These are phyloP conservation scores for Helicostylum pulchrum DNA, from an alignment of 192 early-diverging fungal genomes.

Conservation along the genomic window DNA sequence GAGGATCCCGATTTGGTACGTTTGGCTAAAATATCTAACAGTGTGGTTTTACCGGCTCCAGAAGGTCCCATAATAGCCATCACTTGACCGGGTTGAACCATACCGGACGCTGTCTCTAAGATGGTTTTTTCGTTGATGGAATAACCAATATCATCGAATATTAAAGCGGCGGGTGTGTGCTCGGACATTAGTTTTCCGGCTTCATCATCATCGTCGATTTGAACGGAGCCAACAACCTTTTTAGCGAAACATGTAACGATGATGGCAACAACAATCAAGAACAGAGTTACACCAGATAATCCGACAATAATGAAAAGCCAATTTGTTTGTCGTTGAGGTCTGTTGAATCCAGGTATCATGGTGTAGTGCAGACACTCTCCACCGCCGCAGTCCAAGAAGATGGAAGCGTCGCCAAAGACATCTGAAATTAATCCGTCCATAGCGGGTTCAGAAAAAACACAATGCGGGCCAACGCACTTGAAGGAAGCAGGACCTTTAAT, in stretches of 20 bases:
- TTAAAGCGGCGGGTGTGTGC: slow-evolving; percentile 63
- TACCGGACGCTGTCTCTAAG: slow-evolving; percentile 68
- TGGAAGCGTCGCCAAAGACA: slow-evolving; percentile 81
- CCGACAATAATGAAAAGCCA: slow-evolving; percentile 42
- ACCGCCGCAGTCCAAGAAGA: slow-evolving; percentile 72
- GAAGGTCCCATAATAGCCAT: slow-evolving; percentile 93
- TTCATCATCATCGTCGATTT: slow-evolving; percentile 57
- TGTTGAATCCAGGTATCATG: slow-evolving; percentile 74
- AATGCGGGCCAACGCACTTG: slow-evolving; percentile 53
- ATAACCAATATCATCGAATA: slow-evolving; percentile 66
- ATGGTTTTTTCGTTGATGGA: slow-evolving; percentile 35
- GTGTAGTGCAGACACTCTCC: slow-evolving; percentile 89
- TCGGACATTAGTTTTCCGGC: slow-evolving; percentile 68
- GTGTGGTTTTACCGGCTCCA: slow-evolving; percentile 90
- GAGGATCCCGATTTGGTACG: slow-evolving; percentile 67
- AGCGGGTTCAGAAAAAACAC: slow-evolving; percentile 69
- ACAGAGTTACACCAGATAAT: slow-evolving; percentile 36
- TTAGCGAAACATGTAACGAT: slow-evolving; percentile 31
- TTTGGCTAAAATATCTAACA: slow-evolving; percentile 86
- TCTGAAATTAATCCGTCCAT: slow-evolving; percentile 80
- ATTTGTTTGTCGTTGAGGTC: slow-evolving; percentile 36
- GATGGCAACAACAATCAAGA: slow-evolving; percentile 25
- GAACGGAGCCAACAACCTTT: slow-evolving; percentile 29
- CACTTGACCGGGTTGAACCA: slow-evolving; percentile 80
- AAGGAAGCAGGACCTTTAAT: slow-evolving; percentile 79